A percentile compares a stretch with the other conserved stretches of the same genome.
Conservation (phyloP, 441 rosid genomes). For the Syzygium malaccense region DNA sequence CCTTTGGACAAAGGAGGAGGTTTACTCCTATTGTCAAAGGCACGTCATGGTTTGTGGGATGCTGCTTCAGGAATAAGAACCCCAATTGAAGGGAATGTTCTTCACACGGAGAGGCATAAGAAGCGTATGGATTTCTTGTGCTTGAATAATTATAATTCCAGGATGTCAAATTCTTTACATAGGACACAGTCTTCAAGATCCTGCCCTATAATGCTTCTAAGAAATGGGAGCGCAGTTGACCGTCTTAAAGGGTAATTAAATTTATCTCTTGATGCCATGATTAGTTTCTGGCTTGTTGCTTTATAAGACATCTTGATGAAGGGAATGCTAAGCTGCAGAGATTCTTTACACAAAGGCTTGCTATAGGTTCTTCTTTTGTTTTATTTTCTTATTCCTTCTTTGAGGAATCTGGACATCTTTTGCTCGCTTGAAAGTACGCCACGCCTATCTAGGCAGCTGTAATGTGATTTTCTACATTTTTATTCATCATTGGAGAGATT, state of each 20-base stretch:
- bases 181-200: constrained; percentile 39
- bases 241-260: constrained; percentile 43
- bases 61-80: constrained; percentile 25
- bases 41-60: constrained; percentile 58
- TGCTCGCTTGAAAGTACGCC: not conserved
- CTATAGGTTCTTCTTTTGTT: not conserved
- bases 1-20: constrained; percentile 13
- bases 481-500: not conserved
- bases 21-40: not conserved
- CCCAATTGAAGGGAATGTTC: constrained; percentile 60
- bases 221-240: constrained; percentile 30
- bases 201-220: constrained; percentile 68
- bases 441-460: not conserved
- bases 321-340: not conserved
- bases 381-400: not conserved
- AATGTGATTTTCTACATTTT: not conserved
- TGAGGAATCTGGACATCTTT: not conserved
- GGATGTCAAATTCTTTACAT: constrained; percentile 18
- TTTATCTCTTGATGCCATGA: not conserved
- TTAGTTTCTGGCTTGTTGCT: not conserved
- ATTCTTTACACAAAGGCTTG: not conserved
- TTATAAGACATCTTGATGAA: not conserved
- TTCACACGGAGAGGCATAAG: constrained; percentile 57
- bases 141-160: constrained; percentile 34
- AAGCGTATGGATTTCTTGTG: constrained; percentile 44